phyloP scores from a whole-genome alignment of 768 basidiomycete genomes.

The Suillus ampliporus region DNA sequence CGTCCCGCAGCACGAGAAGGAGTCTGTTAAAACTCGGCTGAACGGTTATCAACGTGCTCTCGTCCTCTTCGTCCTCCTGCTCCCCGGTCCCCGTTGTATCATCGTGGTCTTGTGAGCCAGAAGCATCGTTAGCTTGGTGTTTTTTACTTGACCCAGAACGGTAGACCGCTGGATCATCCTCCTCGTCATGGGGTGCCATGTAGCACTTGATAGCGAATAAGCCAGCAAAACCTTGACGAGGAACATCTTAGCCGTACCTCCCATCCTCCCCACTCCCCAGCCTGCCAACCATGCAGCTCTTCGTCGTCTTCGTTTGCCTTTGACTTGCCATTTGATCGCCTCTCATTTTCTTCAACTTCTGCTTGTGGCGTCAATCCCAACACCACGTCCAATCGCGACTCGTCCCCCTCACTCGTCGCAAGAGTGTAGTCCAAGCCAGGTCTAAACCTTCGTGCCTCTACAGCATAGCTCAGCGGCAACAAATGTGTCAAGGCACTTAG shows the following conservation, averaged over 20 bases:
- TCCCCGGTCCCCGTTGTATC: conserved; percentile 36
- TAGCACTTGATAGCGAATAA: conserved; percentile 65
- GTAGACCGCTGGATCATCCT: conserved; percentile 95
- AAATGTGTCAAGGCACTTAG: conserved; percentile 72
- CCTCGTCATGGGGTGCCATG: conserved; percentile 92
- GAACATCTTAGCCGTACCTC: conserved; percentile 58
- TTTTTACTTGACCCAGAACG: conserved; percentile 60
- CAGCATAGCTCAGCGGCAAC: conserved; percentile 70
- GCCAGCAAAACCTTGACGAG: neutral
- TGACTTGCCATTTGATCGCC: conserved; percentile 34
- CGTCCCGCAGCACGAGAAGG: conserved; percentile 88
- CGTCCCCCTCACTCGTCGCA: conserved; percentile 83
- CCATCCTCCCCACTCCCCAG: conserved; percentile 91
- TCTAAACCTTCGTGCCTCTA: conserved; percentile 88
- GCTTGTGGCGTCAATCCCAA: conserved; percentile 83
- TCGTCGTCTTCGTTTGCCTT: conserved; percentile 37
- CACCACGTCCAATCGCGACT: conserved; percentile 84
- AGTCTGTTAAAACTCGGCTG: conserved; percentile 91
- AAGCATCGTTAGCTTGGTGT: conserved; percentile 23
- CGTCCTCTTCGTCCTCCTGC: conserved; percentile 68
- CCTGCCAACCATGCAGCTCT: conserved; percentile 61
- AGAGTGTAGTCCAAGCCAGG: conserved; percentile 96
- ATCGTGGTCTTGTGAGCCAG: conserved; percentile 1
- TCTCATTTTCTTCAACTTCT: conserved; percentile 33
- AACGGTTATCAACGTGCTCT: conserved; percentile 81